Base-by-base conservation (phyloP, 2,329 filamentous ascomycete species). In the Exophiala spinifera region DNA sequence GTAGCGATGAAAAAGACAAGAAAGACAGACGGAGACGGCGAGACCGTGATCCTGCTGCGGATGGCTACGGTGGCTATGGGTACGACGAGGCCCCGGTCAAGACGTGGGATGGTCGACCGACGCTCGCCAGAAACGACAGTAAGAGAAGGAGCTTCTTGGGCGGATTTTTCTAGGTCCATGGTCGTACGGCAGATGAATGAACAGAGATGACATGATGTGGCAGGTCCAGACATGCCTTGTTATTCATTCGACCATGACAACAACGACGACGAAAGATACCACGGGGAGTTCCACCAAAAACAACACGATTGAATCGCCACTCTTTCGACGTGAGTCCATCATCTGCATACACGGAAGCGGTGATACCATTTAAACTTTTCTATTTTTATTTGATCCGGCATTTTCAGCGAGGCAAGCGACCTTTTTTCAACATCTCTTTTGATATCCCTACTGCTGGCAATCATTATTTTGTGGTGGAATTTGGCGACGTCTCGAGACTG, bases 61-160 rank as follows among this genome's bases (percentile, higher is more conserved):
- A 56, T 28, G 53, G 53, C 47, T 51, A 54, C 34, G 44, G 43
- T n/a, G 59, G 57, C n/a, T 59, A 60, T 34, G 61, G 62, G 19
- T 60, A 56, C 46, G 61, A 64, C 25, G 62, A 65, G 20, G 60
- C 43, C 4, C 65, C 65, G 20, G 55, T 62, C 23, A 63, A 57
- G 49, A 53, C 56, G 14, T 62, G 54, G 61, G 61, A 59, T 57
- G 51, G 62, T 3, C 51, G 62, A 50, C 57, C 60, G 10, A 49
- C 61, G 7, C 47, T 60, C 14, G 57, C 47, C 11, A 49, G 60
- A 19, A 57, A 54, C 21, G 61, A 64, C 23, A 64, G 54, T 42
- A 63, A 63, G 56, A 55, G 62, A 19, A 59, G 31, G 34, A 64
- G 62, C 34, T 62, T 64, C 45, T 45, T 64, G 14, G 62, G 62